These are phyloP conservation scores for Chaetoscypha palmicola DNA, from an alignment of 2,329 filamentous ascomycete genomes.

Conservation along the genomic window DNA sequence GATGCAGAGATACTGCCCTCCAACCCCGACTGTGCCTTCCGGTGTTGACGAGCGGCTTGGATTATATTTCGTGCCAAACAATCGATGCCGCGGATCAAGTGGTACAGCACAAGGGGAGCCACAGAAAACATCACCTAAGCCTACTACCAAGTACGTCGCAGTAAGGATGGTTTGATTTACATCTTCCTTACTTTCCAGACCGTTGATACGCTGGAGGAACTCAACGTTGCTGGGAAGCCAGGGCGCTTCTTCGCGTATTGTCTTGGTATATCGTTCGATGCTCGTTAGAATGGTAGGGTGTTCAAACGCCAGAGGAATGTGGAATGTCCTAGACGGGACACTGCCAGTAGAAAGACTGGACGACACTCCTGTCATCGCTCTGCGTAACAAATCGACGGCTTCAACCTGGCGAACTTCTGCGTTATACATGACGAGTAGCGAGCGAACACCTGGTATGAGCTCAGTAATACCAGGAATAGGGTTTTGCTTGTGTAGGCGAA, in stretches of 20 bases:
- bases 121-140: conserved; percentile 33
- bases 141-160: conserved; percentile 30
- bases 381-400: conserved; percentile 26
- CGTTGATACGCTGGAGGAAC: conserved; percentile 32
- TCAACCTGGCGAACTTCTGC: conserved; percentile 33
- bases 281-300: conserved; percentile 23
- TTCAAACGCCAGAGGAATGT: conserved; percentile 38
- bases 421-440: conserved; percentile 31
- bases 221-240: conserved; percentile 30
- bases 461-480: neutral
- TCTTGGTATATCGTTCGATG: conserved; percentile 27
- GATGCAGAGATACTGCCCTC: conserved; percentile 32
- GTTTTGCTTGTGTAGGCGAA: neutral
- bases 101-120: conserved; percentile 32
- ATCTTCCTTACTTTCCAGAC: conserved; percentile 27
- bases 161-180: conserved; percentile 32
- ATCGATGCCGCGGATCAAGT: conserved; percentile 22
- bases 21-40: conserved; percentile 33
- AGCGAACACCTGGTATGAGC: conserved; percentile 1
- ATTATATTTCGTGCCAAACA: conserved; percentile 32
- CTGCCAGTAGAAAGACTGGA: conserved; percentile 24
- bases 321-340: conserved; percentile 39
- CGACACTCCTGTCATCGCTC: neutral
- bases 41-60: conserved; percentile 34
- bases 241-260: conserved; percentile 24